Evolutionary conservation across 306 rosid genomes (phyloP), one percentile per base, ranked within the genome.

Genomic region (Ormosia emarginata): DNA sequence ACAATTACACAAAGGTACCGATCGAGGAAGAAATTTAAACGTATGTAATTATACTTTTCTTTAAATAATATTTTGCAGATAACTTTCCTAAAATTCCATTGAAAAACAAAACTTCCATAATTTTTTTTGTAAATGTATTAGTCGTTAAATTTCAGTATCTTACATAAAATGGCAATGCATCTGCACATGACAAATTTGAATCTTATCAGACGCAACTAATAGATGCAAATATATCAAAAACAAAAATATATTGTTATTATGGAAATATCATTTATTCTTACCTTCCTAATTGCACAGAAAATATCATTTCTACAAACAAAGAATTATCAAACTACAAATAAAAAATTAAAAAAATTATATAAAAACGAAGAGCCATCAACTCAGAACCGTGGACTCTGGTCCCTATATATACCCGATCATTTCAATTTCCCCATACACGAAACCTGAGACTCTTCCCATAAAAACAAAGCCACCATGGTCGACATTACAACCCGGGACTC

Each of bases 351-450:
- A 29, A n/a, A n/a, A n/a, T 56, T 18, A 74, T 9, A 29, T 18
- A 39, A 40, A 13, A 2, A 44, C 2, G 2, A 4, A 15, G 33
- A 29, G 2, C 4, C 4, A 18, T 46, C 41, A 65, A 37, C 17
- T 8, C 15, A 50, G 11, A 53, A 4, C 2, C 75, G 61, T 81
- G 41, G 71, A 85, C 72, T 63, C 79, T 8, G 1, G 5, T 2
- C 33, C 57, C 6, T 49, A 39, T 83, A 84, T 34, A 84, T 50
- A 77, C 40, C 4, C n/a, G 5, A 52, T n/a, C 49, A 73, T 43
- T 71, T 55, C 77, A 33, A 55, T 65, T 56, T 43, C 7, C 34
- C 50, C 49, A 0, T 11, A 3, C 29, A 65, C 40, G 6, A 17
- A 61, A 40, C 49, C 11, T 2, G 14, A 30, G 49, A 2, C 17